phyloP scores from a whole-genome alignment of 345 rosid genomes.

The Clausena lansium region DNA sequence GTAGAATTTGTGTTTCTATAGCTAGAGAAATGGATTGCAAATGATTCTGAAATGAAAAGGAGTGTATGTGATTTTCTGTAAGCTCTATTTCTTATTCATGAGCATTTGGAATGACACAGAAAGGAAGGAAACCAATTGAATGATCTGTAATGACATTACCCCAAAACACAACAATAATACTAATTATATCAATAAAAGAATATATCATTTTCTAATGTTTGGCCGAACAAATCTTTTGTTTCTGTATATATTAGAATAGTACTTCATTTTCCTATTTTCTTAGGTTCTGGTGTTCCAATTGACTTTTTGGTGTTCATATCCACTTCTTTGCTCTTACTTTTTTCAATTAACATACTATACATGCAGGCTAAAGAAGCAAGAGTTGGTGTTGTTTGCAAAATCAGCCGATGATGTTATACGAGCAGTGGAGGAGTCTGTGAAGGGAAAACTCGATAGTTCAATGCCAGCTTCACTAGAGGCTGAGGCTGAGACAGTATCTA shows the following conservation, averaged over 20 bases:
- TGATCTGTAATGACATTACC: too few relatives aligned
- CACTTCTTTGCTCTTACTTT: background rate
- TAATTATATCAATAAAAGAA: too few relatives aligned
- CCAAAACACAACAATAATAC: too few relatives aligned
- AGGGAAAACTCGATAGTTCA: conserved; percentile 31
- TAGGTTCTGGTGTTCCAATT: background rate
- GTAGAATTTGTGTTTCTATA: too few relatives aligned
- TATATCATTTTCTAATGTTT: too few relatives aligned
- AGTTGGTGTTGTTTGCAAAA: conserved; percentile 57
- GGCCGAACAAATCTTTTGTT: background rate
- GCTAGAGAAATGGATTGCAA: too few relatives aligned
- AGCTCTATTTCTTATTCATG: too few relatives aligned
- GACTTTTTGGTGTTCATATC: conserved; percentile 1
- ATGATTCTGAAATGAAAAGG: too few relatives aligned
- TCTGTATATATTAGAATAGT: background rate
- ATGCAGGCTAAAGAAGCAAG: conserved; percentile 69
- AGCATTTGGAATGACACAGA: too few relatives aligned
- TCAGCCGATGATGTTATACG: conserved; percentile 48
- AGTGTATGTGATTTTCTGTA: too few relatives aligned
- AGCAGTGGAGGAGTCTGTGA: conserved; percentile 53
- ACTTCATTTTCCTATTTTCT: background rate
- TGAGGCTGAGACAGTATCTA: conserved; percentile 32
- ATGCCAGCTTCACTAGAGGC: conserved; percentile 28
- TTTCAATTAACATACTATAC: conserved; percentile 7
- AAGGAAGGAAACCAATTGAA: too few relatives aligned